Conservation (phyloP, 1,139 yeast genomes). For the Scheffersomyces illinoinensis region DNA sequence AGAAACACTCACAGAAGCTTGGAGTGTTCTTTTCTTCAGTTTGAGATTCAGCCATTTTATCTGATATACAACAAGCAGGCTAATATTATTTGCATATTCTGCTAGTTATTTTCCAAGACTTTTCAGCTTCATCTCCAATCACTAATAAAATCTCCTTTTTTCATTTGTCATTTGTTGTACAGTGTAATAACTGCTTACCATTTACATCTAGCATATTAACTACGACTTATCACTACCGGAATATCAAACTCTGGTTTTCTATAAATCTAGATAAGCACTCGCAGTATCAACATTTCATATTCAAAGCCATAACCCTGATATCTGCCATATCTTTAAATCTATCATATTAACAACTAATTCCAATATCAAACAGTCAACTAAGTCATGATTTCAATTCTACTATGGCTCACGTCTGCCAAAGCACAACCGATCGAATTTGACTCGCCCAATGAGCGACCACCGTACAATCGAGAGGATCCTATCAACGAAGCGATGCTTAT, state of each 20-base stretch:
- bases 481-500: slow-evolving; percentile 2
- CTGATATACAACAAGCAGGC: not conserved
- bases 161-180: not conserved
- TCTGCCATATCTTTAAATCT: not conserved
- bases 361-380: not conserved
- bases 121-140: not conserved
- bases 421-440: not conserved
- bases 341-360: not conserved
- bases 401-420: not conserved
- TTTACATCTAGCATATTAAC: not conserved
- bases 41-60: not conserved
- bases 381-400: not conserved
- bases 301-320: not conserved
- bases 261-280: not conserved
- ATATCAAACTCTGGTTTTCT: not conserved
- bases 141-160: not conserved
- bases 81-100: too few species aligned
- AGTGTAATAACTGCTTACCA: not conserved
- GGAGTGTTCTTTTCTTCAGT: not conserved
- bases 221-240: not conserved
- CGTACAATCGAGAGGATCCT: not conserved
- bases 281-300: not conserved
- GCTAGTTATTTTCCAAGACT: not conserved
- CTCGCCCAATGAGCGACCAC: not conserved
- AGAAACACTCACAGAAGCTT: not conserved